Conservation (phyloP, 495 filamentous ascomycete genomes). For the Penicillium macrosclerotiorum region DNA sequence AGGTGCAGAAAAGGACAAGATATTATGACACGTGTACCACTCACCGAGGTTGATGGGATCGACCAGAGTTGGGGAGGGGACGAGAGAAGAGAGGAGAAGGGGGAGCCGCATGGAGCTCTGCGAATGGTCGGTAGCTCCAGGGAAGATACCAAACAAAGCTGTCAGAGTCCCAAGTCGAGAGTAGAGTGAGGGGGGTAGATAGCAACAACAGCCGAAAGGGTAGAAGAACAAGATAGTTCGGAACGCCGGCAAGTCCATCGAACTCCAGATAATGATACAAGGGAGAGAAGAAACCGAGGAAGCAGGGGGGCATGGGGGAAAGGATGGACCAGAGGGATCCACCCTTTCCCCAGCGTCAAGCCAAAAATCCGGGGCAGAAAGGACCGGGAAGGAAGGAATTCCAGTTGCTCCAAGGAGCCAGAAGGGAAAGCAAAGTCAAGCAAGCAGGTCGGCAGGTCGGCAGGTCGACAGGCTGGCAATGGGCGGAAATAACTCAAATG, state of each 20-base stretch:
- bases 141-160: neutral
- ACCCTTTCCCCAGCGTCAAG: constrained; percentile 2
- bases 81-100: neutral
- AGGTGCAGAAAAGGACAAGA: constrained; percentile 4
- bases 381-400: neutral
- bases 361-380: neutral
- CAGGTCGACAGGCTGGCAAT: neutral
- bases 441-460: neutral
- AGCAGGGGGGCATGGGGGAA: neutral
- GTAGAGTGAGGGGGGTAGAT: neutral
- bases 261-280: constrained; percentile 12
- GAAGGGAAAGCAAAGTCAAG: neutral
- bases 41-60: constrained; percentile 11
- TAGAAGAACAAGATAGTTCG: neutral
- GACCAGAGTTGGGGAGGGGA: neutral
- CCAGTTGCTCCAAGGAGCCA: too few relatives aligned
- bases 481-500: neutral
- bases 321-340: constrained; percentile 1
- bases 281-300: constrained; percentile 3
- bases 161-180: neutral
- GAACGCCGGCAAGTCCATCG: neutral
- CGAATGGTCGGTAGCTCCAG: neutral
- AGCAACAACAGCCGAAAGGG: neutral
- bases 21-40: constrained; percentile 23
- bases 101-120: neutral